Evolutionary conservation across 495 filamentous ascomycete species (phyloP).

Genomic region (Penicillium tannophilum): DNA sequence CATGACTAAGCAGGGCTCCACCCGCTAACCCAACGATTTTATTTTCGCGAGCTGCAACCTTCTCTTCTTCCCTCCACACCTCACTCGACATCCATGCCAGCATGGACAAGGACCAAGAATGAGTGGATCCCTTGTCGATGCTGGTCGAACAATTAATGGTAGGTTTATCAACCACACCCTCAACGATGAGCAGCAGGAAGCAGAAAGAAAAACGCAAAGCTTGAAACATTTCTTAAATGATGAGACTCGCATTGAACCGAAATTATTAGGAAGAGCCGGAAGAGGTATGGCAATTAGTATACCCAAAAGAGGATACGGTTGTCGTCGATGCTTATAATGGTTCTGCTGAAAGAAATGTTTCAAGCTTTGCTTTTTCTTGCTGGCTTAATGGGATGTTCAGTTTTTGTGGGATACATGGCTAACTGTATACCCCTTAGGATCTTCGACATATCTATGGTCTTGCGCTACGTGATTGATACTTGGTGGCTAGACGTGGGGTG

Average conservation of each 20-base stretch:
- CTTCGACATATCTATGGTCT: neutral
- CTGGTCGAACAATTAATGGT: conserved; percentile 14
- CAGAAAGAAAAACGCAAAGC: conserved; percentile 16
- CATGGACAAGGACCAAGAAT: conserved; percentile 14
- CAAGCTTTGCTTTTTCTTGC: conserved; percentile 21
- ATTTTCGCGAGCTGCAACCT: conserved; percentile 14
- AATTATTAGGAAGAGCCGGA: conserved; percentile 57
- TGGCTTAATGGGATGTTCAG: conserved; percentile 3
- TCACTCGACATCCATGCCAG: conserved; percentile 12
- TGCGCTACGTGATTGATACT: neutral
- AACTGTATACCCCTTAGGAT: neutral
- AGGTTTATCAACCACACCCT: conserved; percentile 7
- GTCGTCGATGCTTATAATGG: conserved; percentile 57
- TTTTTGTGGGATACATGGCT: conserved; percentile 1
- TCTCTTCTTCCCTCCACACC: conserved; percentile 6
- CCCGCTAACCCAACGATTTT: conserved; percentile 14
- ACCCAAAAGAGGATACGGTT: conserved; percentile 23
- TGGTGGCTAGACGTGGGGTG: neutral
- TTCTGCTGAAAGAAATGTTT: conserved; percentile 46
- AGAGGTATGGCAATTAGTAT: conserved; percentile 46
- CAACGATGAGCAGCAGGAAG: neutral
- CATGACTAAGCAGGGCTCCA: conserved; percentile 18
- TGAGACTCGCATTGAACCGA: conserved; percentile 49
- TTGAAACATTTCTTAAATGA: conserved; percentile 38
- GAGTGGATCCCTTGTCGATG: conserved; percentile 4